Base-by-base conservation (phyloP, 2,329 filamentous ascomycete species). In the Cyclaneusma minus region DNA sequence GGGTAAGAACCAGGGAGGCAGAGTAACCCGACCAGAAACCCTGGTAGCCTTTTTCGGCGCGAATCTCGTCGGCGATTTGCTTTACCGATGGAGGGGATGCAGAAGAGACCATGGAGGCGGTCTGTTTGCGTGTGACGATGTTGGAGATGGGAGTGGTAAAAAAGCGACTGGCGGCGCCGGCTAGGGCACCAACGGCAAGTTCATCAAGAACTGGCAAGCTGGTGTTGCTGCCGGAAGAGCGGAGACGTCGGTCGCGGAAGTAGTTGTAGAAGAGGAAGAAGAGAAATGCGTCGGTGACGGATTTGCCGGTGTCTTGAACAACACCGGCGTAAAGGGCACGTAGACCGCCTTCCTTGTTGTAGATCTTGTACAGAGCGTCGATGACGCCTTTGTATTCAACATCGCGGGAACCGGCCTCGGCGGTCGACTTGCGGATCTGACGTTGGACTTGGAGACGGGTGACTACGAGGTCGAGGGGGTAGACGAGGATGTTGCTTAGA, bases 11-110 rank as follows among this genome's bases (percentile, higher is more conserved):
- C 31, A 92, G 50, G 13, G 68, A 75, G 2, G 83, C 82, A 12
- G 78, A 81, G 48, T 92, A 92, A 1, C 84, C 84, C 1, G 82
- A 76, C 85, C 84, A 93, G 41, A 93, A 76, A 3, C 82, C 83
- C 22, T 58, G 45, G 7, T 84, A 32, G 0, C 84, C 83, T 38
- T 76, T 78, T 45, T 87, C 76, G 2, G 55, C 43, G 21, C 58
- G 54, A 32, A 91, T 85, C 21, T 67, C 60, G 2, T 56, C 49
- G 11, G 74, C 60, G 16, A 82, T 80, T 26, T 75, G 61, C 15
- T 49, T 40, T 4, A 68, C 59, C 3, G 40, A 35, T 2, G 35
- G 37, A 1, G 47, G 45, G 19, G 54, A 45, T 7, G 56, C 42
- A 4, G 52, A 48, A 3, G 54, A 50, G 6, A 60, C 41, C 44